Conservation (phyloP, 768 basidiomycete genomes). For the Agaricus sinodeliciosus region DNA sequence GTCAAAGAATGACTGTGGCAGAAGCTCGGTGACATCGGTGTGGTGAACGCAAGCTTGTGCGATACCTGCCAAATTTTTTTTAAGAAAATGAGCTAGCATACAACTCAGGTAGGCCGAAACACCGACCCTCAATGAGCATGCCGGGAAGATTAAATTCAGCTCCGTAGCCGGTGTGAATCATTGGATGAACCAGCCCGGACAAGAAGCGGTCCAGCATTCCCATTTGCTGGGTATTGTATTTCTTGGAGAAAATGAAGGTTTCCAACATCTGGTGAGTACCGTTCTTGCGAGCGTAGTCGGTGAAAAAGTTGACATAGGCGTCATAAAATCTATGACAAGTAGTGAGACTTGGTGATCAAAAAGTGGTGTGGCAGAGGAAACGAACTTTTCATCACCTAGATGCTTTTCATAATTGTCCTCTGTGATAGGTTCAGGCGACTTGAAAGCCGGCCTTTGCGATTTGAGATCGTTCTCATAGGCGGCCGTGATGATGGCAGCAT, state of each 20-base stretch:
- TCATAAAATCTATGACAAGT: slow-evolving; percentile 43
- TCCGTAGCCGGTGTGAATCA: slow-evolving; percentile 61
- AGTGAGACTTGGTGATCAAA: background rate
- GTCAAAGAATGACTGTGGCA: slow-evolving; percentile 22
- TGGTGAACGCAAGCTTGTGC: slow-evolving; percentile 48
- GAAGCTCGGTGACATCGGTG: slow-evolving; percentile 16
- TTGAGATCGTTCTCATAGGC: slow-evolving; percentile 31
- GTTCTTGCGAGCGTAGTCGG: slow-evolving; percentile 31
- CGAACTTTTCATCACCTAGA: slow-evolving; percentile 51
- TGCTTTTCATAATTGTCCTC: slow-evolving; percentile 44
- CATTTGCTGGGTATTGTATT: slow-evolving; percentile 36
- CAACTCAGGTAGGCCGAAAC: background rate
- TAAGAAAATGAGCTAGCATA: background rate
- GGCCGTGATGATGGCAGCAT: slow-evolving; percentile 27
- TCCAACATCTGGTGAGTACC: slow-evolving; percentile 45
- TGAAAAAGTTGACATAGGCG: slow-evolving; percentile 55
- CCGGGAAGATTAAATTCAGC: slow-evolving; percentile 56
- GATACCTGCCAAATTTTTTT: slow-evolving; percentile 41
- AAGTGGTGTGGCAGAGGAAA: background rate
- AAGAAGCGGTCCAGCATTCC: slow-evolving; percentile 54
- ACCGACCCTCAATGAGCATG: slow-evolving; percentile 53
- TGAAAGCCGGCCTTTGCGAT: slow-evolving; percentile 29
- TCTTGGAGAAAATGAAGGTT: slow-evolving; percentile 50
- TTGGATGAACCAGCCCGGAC: slow-evolving; percentile 52
- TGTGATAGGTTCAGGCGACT: slow-evolving; percentile 40